Percentiles rank a stretch among this genome's conserved stretches.
These are phyloP conservation scores for Phytophthora crassamura DNA, from an alignment of 352 stramenopile species.

Conservation along the genomic window DNA sequence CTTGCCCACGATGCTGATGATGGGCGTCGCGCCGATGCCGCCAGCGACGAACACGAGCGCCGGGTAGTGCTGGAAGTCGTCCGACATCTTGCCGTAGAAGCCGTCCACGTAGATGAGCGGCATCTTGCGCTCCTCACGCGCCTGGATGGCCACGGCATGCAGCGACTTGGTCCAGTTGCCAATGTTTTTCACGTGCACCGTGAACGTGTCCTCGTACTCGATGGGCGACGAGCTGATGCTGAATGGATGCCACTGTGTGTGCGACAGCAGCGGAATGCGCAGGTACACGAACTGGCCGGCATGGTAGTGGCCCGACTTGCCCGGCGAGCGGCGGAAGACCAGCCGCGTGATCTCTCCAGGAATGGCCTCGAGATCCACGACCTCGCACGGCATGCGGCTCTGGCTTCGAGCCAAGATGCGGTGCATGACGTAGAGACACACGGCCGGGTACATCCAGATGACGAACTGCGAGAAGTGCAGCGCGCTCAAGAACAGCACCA, in stretches of 20 bases:
- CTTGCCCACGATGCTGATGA: slow-evolving; percentile 90
- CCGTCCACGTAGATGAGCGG: slow-evolving; percentile 86
- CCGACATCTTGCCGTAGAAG: slow-evolving; percentile 87
- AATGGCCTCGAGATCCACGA: slow-evolving; percentile 85
- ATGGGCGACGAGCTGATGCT: slow-evolving; percentile 87
- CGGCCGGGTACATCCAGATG: slow-evolving; percentile 84
- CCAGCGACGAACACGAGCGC: slow-evolving; percentile 81
- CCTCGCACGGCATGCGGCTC: slow-evolving; percentile 73
- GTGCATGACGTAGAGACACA: slow-evolving; percentile 86
- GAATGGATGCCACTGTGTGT: slow-evolving; percentile 86
- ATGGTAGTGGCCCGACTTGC: slow-evolving; percentile 83
- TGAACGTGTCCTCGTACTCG: slow-evolving; percentile 87
- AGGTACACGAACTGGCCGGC: slow-evolving; percentile 85
- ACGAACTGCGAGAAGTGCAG: slow-evolving; percentile 86
- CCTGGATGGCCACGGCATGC: slow-evolving; percentile 77
- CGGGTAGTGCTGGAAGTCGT: slow-evolving; percentile 84
- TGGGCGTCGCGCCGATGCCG: slow-evolving; percentile 90
- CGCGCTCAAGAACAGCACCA: slow-evolving; percentile 69
- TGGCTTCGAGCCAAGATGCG: slow-evolving; percentile 77
- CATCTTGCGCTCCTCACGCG: slow-evolving; percentile 78
- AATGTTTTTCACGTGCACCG: slow-evolving; percentile 81
- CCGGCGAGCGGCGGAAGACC: slow-evolving; percentile 76
- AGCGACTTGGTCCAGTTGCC: slow-evolving; percentile 83
- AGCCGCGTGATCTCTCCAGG: slow-evolving; percentile 84
- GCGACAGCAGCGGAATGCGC: slow-evolving; percentile 71